phyloP scores from a whole-genome alignment of 306 rosid species.

The Vigna nakashimae region DNA sequence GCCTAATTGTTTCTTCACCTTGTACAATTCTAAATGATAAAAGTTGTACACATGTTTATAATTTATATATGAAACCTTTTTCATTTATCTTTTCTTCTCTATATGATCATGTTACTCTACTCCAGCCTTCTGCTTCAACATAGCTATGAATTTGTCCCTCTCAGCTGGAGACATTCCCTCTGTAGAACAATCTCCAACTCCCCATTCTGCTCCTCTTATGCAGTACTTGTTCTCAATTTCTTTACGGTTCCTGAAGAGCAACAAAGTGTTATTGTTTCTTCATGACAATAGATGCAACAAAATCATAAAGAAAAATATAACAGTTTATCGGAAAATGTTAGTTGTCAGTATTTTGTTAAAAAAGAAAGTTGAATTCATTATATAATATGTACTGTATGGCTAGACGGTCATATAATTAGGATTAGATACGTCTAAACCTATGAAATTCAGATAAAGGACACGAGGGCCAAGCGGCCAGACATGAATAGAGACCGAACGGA shows the following conservation, averaged over 20 bases:
- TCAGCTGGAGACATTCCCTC: constrained; percentile 80
- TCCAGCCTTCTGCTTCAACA: constrained; percentile 76
- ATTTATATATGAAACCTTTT: background rate
- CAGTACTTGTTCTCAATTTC: constrained; percentile 81
- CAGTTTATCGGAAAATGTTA: too few species aligned
- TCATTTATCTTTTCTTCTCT: background rate
- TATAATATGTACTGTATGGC: too few species aligned
- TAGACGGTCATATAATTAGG: too few species aligned
- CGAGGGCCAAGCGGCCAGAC: too few species aligned
- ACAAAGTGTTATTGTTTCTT: background rate
- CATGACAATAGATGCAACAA: background rate
- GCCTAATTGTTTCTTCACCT: constrained; percentile 26
- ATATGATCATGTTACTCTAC: constrained; percentile 44
- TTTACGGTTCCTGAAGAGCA: constrained; percentile 66
- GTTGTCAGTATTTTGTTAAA: too few species aligned
- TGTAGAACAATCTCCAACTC: constrained; percentile 91
- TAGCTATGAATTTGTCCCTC: constrained; percentile 73
- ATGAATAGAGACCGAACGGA: too few species aligned
- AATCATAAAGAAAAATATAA: background rate
- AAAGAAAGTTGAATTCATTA: too few species aligned
- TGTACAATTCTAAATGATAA: constrained; percentile 35
- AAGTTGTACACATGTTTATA: constrained; percentile 7
- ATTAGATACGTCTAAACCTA: too few species aligned
- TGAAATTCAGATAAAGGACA: too few species aligned
- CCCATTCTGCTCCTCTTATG: constrained; percentile 95